Evolutionary conservation across 106 monocot species (phyloP).

Genomic region (Xerophyta viscosa): DNA sequence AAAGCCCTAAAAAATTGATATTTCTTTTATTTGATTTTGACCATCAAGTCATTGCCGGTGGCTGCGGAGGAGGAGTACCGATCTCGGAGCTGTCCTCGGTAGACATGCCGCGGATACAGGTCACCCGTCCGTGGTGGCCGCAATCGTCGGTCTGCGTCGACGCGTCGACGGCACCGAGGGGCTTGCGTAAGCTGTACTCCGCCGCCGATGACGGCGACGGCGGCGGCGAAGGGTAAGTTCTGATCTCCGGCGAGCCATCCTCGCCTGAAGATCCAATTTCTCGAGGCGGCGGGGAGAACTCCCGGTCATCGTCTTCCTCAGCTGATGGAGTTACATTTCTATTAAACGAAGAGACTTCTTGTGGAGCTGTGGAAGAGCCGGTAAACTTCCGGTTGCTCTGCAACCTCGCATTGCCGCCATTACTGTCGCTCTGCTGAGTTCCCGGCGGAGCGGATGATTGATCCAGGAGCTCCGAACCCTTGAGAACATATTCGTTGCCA

Average conservation of each 20-base stretch:
- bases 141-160: conserved; percentile 56
- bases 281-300: conserved; percentile 7
- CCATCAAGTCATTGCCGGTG: too few species aligned
- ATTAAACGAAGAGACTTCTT: conserved; percentile 6
- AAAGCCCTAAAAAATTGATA: too few species aligned
- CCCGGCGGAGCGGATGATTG: too few species aligned
- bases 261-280: neutral
- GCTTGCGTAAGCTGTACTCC: conserved; percentile 24
- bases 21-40: too few species aligned
- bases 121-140: neutral
- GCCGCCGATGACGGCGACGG: conserved; percentile 10
- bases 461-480: conserved; percentile 75
- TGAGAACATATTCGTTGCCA: conserved; percentile 73
- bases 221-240: neutral
- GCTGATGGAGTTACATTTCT: neutral
- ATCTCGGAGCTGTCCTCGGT: conserved; percentile 33
- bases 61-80: conserved; percentile 21
- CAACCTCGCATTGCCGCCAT: conserved; percentile 5
- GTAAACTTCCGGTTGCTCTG: conserved; percentile 16
- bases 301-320: conserved; percentile 11
- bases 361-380: conserved; percentile 21
- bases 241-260: neutral
- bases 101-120: conserved; percentile 12
- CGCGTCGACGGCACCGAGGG: conserved; percentile 30
- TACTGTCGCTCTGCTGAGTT: conserved; percentile 11